Conservation (phyloP, 192 early-diverging fungal species). For the Bifiguratus adelaidae region DNA sequence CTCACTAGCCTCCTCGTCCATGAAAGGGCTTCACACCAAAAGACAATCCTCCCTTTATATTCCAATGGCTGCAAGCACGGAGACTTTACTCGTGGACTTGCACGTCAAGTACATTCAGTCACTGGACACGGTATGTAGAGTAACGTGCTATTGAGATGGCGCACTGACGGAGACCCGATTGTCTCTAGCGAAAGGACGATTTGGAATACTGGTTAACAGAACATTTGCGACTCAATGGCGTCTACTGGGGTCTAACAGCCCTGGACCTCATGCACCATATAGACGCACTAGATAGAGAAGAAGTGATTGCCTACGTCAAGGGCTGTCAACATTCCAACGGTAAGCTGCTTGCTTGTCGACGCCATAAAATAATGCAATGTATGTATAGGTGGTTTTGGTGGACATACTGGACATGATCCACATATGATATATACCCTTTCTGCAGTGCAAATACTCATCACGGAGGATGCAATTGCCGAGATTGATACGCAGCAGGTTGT, state of each 20-base stretch:
- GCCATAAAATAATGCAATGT: background rate
- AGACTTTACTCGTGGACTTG: constrained; percentile 37
- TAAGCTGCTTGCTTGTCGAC: constrained; percentile 9
- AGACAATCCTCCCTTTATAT: too few species aligned
- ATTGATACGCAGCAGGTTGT: constrained; percentile 56
- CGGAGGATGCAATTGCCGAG: constrained; percentile 68
- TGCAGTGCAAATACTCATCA: constrained; percentile 80
- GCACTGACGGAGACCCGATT: too few species aligned
- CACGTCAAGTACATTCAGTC: constrained; percentile 66
- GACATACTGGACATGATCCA: constrained; percentile 74
- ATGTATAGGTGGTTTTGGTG: constrained; percentile 80
- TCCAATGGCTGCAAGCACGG: background rate
- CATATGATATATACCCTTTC: constrained; percentile 89
- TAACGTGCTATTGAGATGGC: too few species aligned
- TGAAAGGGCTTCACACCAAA: too few species aligned
- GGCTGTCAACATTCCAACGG: constrained; percentile 75
- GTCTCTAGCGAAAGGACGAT: constrained; percentile 70
- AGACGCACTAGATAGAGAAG: constrained; percentile 55
- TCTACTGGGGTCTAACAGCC: constrained; percentile 91
- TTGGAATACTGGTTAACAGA: constrained; percentile 93
- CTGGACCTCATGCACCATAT: constrained; percentile 56
- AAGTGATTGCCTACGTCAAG: constrained; percentile 71
- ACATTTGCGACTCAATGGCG: constrained; percentile 80
- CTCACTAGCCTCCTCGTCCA: too few species aligned
- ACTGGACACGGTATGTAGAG: constrained; percentile 51